Percentiles rank a stretch among this genome's conserved stretches.
phyloP scores from a whole-genome alignment of 164 flowering plant species.

The Magnolia officinalis region DNA sequence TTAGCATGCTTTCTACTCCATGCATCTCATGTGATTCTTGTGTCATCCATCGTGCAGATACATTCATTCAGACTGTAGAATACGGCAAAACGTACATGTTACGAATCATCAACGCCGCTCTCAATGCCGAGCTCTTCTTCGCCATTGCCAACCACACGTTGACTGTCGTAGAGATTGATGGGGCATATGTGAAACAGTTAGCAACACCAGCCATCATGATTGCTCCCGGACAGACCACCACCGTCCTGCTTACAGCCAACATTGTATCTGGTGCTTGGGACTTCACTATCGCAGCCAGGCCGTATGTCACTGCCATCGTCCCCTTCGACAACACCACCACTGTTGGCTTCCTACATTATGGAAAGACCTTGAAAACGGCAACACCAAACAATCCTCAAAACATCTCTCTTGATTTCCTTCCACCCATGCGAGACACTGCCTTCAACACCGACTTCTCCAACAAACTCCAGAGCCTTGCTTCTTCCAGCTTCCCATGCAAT shows the following conservation, averaged over 20 bases:
- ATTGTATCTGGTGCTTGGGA: slow-evolving; percentile 20
- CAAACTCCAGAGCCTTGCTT: slow-evolving; percentile 33
- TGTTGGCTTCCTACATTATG: slow-evolving; percentile 37
- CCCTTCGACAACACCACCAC: slow-evolving; percentile 46
- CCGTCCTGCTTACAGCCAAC: slow-evolving; percentile 26
- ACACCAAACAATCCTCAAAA: neutral
- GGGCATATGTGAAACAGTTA: slow-evolving; percentile 30
- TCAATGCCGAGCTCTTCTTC: slow-evolving; percentile 42
- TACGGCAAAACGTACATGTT: slow-evolving; percentile 53
- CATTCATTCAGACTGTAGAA: slow-evolving; percentile 39
- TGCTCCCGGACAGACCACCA: slow-evolving; percentile 38
- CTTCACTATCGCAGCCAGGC: slow-evolving; percentile 41
- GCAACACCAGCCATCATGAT: slow-evolving; percentile 25
- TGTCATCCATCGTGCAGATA: slow-evolving; percentile 29
- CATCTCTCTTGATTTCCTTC: slow-evolving; percentile 22
- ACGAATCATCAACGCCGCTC: slow-evolving; percentile 57
- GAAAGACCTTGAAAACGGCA: neutral
- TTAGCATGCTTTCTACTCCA: neutral
- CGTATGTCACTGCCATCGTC: slow-evolving; percentile 37
- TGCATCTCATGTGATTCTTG: neutral
- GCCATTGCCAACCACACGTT: slow-evolving; percentile 32
- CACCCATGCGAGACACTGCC: slow-evolving; percentile 35
- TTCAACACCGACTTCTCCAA: slow-evolving; percentile 32
- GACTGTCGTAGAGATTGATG: slow-evolving; percentile 36
- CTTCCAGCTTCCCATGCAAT: slow-evolving; percentile 34